Base-by-base conservation (phyloP, 192 early-diverging fungal species). In the Umbelopsis sp. region DNA sequence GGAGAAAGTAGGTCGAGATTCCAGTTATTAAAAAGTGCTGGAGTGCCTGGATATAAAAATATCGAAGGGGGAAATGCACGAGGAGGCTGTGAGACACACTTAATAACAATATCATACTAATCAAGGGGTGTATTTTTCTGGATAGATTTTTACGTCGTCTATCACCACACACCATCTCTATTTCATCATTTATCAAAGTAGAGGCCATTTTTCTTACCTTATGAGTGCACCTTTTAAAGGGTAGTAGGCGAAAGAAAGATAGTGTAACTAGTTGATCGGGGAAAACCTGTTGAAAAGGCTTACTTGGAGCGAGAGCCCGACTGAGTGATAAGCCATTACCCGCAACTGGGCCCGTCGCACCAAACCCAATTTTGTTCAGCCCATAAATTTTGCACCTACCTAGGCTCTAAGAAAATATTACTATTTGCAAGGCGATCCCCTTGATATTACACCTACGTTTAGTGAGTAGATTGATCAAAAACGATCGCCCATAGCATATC, bases 1-100 rank as follows among this genome's bases (percentile, higher is more conserved):
- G 56, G 56, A 62, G 56, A 62, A 49, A 49, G 38, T 41, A 62
- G 56, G 56, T 62, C 56, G 56, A 62, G 56, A 62, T 62, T 62
- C 56, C 52, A 53, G 52, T 12, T 53, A 53, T 53, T 41, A 41
- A 41, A 41, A 49, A 49, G 47, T 62, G 56, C 31, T 29, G 17
- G 26, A 20, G 56, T 62, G 56, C 56, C 56, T 62, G 56, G 56
- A 62, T 53, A 62, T 62, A 62, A 62, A 62, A 62, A 62, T 34
- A 34, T 34, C 56, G 31, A 62, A 62, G 14, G 56, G 31, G 56
- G 56, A 34, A 62, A 26, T 34, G 56, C 56, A 62, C 56, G 56
- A 62, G 56, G 56, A 62, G 56, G 56, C 56, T 62, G 56, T 62
- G 56, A 62, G 47, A 49, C 47, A 49, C 47, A 49, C 20, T 49